Percentiles rank a stretch among this genome's conserved stretches.
phyloP scores from a whole-genome alignment of 805 yeast genomes.

The Spathaspora girioi region DNA sequence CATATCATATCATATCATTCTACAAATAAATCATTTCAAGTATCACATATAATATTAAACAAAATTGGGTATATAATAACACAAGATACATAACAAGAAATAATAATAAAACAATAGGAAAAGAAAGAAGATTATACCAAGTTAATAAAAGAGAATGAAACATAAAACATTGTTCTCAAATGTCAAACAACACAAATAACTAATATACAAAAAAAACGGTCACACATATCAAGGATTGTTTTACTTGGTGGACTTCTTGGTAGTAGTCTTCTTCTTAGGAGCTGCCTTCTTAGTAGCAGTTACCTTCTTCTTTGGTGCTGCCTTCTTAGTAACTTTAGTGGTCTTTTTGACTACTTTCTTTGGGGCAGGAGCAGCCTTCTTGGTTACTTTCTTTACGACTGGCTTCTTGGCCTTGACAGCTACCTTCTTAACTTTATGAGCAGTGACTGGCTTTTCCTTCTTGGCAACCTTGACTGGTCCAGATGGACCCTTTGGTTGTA shows the following conservation, averaged over 20 bases:
- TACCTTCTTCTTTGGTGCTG: constrained; percentile 7
- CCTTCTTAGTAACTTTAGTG: constrained; percentile 19
- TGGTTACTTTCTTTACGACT: constrained; percentile 10
- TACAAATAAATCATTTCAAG: not conserved
- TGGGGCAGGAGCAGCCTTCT: constrained; percentile 8
- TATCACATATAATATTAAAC: not conserved
- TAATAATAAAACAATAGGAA: not conserved
- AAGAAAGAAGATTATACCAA: not conserved
- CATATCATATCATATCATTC: not conserved
- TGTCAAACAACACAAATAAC: not conserved
- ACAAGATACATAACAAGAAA: not conserved
- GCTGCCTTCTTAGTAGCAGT: constrained; percentile 7
- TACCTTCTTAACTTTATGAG: constrained; percentile 12
- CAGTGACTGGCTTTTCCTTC: constrained; percentile 20
- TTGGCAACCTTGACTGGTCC: constrained; percentile 75
- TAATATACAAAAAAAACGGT: not conserved
- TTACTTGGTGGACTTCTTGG: constrained; percentile 6
- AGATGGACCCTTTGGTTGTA: constrained; percentile 87
- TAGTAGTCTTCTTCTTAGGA: constrained; percentile 2
- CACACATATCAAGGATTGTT: not conserved
- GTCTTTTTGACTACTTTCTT: constrained; percentile 15
- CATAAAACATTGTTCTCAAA: not conserved
- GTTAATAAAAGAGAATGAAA: not conserved
- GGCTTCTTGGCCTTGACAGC: constrained; percentile 20
- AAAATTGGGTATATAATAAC: constrained; percentile 3